Evolutionary conservation across 257 asterid species (phyloP), one percentile per base, ranked within the genome.

Genomic region (Gentiana straminea): DNA sequence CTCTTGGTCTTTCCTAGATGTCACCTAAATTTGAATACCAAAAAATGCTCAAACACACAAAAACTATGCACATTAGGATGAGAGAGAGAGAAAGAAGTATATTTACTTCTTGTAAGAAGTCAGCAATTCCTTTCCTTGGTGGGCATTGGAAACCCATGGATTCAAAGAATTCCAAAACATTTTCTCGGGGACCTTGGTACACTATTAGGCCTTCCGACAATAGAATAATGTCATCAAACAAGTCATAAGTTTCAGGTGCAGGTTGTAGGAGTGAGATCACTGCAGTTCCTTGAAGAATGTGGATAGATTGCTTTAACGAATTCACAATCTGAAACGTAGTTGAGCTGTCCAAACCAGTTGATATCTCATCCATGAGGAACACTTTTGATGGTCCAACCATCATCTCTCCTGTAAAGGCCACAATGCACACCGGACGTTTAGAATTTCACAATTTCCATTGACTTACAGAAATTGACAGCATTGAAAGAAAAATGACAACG

Each of bases 301-400:
- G 89, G 52, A 86, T 77, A n/a, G 84, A 72, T 64, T 89, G 87
- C 60, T 69, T 80, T 33, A 86, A 80, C 56, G 88, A 79, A 43
- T 80, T 81, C 61, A 89, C 74, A 64, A 89, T 86, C 72, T 89
- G 86, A 64, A 75, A 86, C 2, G 97, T 89, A 12, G 97, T 86
- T 33, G 97, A 89, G 64, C 95, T 89, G 64, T 89, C 97, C 52
- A 89, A 67, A 39, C 97, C 97, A 1, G 94, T 89, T 45, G 97
- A 89, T 65, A 89, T 89, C 79, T 89, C 97, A 65, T 89, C 97
- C 92, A 89, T 76, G 68, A 89, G 66, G 65, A 83, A 86, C 46
- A 82, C 94, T 63, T 94, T 78, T 71, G 94, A 73, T 54, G 94
- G 78, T 68, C 97, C 97, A 85, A 89, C 73, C 64, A 89, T 84